These are phyloP conservation scores for Pseudogymnoascus sp. DNA, from an alignment of 2,329 filamentous ascomycete genomes.

Conservation along the genomic window DNA sequence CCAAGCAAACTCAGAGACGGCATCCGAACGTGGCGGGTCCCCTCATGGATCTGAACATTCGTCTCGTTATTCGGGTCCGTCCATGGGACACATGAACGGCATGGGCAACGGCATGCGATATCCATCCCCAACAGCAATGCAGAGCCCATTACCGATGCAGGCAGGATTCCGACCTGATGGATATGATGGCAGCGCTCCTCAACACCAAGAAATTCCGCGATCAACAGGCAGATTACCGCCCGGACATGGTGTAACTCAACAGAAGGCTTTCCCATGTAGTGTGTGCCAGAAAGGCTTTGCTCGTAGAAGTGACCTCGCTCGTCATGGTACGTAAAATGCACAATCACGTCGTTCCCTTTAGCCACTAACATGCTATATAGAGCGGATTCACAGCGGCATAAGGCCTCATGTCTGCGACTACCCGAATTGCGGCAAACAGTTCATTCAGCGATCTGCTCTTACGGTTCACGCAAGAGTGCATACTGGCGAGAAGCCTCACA, in stretches of 20 bases:
- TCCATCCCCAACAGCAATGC: slow-evolving; percentile 30
- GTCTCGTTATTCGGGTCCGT: slow-evolving; percentile 27
- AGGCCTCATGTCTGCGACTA: slow-evolving; percentile 90
- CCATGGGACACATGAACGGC: slow-evolving; percentile 27
- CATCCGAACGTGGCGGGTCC: slow-evolving; percentile 29
- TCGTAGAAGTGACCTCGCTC: slow-evolving; percentile 82
- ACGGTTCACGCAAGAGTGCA: slow-evolving; percentile 94
- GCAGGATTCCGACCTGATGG: slow-evolving; percentile 25
- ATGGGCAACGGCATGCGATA: slow-evolving; percentile 27
- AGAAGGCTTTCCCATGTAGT: slow-evolving; percentile 78
- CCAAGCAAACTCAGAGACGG: slow-evolving; percentile 28
- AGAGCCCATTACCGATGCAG: slow-evolving; percentile 29
- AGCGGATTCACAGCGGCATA: slow-evolving; percentile 89
- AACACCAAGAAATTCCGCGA: slow-evolving; percentile 21
- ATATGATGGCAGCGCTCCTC: slow-evolving; percentile 27
- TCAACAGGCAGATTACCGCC: slow-evolving; percentile 16
- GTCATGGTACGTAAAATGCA: slow-evolving; percentile 65
- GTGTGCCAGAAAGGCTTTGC: slow-evolving; percentile 91
- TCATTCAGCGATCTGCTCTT: slow-evolving; percentile 91
- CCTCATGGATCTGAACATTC: slow-evolving; percentile 31
- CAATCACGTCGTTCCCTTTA: not conserved
- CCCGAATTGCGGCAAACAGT: slow-evolving; percentile 84
- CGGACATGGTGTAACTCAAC: slow-evolving; percentile 20
- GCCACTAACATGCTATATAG: slow-evolving; percentile 38
- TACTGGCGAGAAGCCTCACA: slow-evolving; percentile 96